These are phyloP conservation scores for Phialophora chinensis DNA, from an alignment of 2,329 filamentous ascomycete species.

Conservation along the genomic window DNA sequence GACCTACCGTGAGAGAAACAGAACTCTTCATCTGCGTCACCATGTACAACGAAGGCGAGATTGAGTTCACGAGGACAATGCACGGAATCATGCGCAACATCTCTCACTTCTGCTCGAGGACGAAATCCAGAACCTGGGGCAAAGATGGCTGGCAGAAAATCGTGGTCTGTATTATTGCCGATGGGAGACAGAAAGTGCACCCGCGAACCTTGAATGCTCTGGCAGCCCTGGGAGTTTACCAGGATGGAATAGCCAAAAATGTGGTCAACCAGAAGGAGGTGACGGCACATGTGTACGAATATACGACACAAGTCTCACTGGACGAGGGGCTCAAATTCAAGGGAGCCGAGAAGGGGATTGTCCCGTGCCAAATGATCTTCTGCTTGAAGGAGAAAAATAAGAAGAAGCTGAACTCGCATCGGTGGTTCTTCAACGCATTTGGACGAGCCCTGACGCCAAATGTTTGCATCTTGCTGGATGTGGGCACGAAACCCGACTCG, in stretches of 20 bases:
- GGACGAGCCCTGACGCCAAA: constrained; percentile 91
- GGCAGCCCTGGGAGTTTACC: constrained; percentile 96
- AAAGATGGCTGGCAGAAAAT: constrained; percentile 99
- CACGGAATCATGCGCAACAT: constrained; percentile 99
- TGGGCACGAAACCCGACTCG: constrained; percentile 86
- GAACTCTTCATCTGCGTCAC: constrained; percentile 96
- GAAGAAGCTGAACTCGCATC: constrained; percentile 97
- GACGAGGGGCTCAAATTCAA: constrained; percentile 98
- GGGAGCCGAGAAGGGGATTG: constrained; percentile 97
- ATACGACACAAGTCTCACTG: constrained; percentile 96
- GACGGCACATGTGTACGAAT: constrained; percentile 96
- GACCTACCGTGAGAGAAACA: constrained; percentile 81
- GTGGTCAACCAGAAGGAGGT: constrained; percentile 95
- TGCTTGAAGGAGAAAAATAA: constrained; percentile 97
- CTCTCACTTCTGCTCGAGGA: constrained; percentile 90
- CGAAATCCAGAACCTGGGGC: constrained; percentile 93
- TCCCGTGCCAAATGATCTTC: constrained; percentile 97
- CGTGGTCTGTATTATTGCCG: constrained; percentile 94
- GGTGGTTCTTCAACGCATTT: constrained; percentile 99
- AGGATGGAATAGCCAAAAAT: constrained; percentile 98
- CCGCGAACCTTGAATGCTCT: constrained; percentile 90
- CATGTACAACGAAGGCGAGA: constrained; percentile 99
- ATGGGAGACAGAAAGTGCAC: constrained; percentile 92
- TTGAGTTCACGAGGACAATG: constrained; percentile 96
- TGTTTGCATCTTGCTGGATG: constrained; percentile 94